Conservation (phyloP, 1,284 basidiomycete species). For the Fomitopsis betulina region DNA sequence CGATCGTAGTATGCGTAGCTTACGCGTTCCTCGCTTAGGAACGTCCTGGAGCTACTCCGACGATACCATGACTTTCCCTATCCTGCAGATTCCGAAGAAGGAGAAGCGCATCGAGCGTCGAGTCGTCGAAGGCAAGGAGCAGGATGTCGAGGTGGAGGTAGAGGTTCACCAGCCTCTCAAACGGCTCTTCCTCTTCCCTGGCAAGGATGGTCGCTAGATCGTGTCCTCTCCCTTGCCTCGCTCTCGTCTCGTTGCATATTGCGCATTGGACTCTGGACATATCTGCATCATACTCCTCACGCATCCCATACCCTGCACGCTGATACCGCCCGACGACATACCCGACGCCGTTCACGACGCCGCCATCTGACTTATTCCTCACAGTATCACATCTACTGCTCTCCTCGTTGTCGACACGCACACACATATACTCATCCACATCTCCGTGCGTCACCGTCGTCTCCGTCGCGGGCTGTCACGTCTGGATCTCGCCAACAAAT, state of each 20-base stretch:
- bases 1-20: slow-evolving; percentile 7
- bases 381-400: not conserved
- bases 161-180: slow-evolving; percentile 44
- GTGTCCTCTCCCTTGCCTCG: not conserved
- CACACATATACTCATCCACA: not conserved
- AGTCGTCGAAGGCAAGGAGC: slow-evolving; percentile 49
- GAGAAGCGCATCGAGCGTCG: slow-evolving; percentile 44
- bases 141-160: slow-evolving; percentile 45
- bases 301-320: slow-evolving; percentile 5
- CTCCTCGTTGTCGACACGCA: slow-evolving; percentile 1
- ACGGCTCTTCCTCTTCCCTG: slow-evolving; percentile 46
- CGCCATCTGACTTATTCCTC: slow-evolving; percentile 8
- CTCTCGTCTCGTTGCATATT: not conserved
- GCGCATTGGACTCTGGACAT: not conserved
- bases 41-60: slow-evolving; percentile 67
- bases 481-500: not conserved
- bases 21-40: slow-evolving; percentile 28
- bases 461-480: not conserved
- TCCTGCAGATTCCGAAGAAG: slow-evolving; percentile 54
- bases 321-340: slow-evolving; percentile 9
- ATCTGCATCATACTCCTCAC: not conserved
- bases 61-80: slow-evolving; percentile 58
- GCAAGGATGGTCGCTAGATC: slow-evolving; percentile 18
- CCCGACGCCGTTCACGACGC: slow-evolving; percentile 8
- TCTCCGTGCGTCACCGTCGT: not conserved